A percentile compares a stretch with the other conserved stretches of the same genome.
Conservation (phyloP, 805 yeast species). For the Cyberlindnera bimundalis region DNA sequence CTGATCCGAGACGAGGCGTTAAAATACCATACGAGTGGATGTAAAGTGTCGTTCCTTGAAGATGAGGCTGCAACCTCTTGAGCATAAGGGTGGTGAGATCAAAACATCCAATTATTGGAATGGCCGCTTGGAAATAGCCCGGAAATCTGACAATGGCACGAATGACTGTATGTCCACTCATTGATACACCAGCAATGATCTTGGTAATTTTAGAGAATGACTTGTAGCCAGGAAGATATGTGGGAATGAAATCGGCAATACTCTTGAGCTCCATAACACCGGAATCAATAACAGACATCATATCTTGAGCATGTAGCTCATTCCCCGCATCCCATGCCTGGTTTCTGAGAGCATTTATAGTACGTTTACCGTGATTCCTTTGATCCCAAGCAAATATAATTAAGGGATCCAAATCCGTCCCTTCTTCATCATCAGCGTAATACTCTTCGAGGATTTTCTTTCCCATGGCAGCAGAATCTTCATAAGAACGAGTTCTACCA, state of each 20-base stretch:
- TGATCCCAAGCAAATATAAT: constrained; percentile 21
- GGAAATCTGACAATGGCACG: constrained; percentile 17
- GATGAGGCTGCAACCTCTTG: constrained; percentile 11
- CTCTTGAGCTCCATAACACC: constrained; percentile 18
- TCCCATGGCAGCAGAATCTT: constrained; percentile 3
- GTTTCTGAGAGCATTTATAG: constrained; percentile 10
- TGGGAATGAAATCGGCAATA: constrained; percentile 19
- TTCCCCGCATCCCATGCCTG: constrained; percentile 18
- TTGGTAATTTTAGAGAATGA: constrained; percentile 3
- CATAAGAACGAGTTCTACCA: constrained; percentile 6
- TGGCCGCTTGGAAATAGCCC: constrained; percentile 14
- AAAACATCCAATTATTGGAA: constrained; percentile 25
- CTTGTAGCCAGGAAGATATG: constrained; percentile 10
- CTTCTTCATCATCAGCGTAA: neutral
- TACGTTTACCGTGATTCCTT: constrained; percentile 24
- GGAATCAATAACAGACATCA: constrained; percentile 22
- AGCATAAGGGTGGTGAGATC: constrained; percentile 20
- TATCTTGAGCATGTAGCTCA: constrained; percentile 18
- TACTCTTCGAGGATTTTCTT: constrained; percentile 5
- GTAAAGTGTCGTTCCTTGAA: constrained; percentile 3
- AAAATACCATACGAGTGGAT: constrained; percentile 9
- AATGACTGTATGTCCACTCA: constrained; percentile 25
- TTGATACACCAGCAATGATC: constrained; percentile 22
- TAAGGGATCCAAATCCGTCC: constrained; percentile 6
- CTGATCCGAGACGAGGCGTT: neutral